phyloP scores from a whole-genome alignment of 2,329 filamentous ascomycete genomes.

The Diaporthe batatas region DNA sequence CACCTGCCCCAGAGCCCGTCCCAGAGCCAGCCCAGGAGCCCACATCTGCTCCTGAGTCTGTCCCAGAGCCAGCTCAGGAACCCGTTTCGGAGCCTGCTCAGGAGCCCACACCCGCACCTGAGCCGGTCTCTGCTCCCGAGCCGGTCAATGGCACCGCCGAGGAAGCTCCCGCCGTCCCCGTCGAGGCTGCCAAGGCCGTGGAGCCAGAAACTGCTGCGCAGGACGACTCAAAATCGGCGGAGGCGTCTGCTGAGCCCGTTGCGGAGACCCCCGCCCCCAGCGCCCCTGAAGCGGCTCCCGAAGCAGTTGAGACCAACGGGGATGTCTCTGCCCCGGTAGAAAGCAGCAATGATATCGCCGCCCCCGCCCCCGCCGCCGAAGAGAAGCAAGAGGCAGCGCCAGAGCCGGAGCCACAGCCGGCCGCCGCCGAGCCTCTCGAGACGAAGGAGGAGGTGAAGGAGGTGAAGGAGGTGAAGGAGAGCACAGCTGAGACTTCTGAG shows the following conservation, averaged over 20 bases:
- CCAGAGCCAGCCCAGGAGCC: no score
- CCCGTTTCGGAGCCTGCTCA: neutral
- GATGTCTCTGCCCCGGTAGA: neutral
- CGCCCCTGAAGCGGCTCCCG: constrained; percentile 19
- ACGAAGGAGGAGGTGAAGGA: constrained; percentile 15
- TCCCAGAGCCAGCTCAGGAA: neutral
- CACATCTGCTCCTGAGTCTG: neutral
- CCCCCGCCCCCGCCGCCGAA: neutral
- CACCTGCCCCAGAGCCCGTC: no score
- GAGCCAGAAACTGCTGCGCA: constrained; percentile 26
- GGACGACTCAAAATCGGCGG: neutral
- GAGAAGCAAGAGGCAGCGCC: constrained; percentile 15
- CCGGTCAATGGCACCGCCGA: neutral
- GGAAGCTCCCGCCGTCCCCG: constrained; percentile 1
- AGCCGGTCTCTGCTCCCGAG: neutral
- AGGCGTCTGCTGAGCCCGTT: neutral
- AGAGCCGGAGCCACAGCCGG: neutral
- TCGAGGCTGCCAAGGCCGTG: constrained; percentile 20
- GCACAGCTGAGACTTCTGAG: neutral
- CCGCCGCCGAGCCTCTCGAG: neutral
- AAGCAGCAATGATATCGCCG: neutral
- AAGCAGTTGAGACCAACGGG: neutral
- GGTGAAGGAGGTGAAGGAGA: neutral
- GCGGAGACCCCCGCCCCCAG: neutral
- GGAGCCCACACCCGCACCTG: no score